Evolutionary conservation across 441 rosid genomes (phyloP).

Genomic region (Melianthus villosus): DNA sequence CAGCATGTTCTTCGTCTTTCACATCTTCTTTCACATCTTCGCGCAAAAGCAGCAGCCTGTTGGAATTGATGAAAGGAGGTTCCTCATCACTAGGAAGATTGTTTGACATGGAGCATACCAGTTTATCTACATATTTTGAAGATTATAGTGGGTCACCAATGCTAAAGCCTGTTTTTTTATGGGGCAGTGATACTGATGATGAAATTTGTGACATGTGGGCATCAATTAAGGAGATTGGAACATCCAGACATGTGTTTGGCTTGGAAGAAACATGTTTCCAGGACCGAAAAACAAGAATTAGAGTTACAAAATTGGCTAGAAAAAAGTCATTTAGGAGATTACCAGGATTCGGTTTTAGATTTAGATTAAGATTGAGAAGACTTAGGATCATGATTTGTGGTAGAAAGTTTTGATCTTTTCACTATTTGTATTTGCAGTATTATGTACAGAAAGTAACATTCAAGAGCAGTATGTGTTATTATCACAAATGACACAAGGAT

Average conservation of each 20-base stretch:
- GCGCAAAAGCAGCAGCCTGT: constrained; percentile 14
- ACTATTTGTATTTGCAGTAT: no score
- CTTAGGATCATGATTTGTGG: constrained; percentile 9
- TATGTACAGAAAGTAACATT: no score
- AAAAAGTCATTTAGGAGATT: constrained; percentile 28
- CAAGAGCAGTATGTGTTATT: no score
- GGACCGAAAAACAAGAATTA: background rate
- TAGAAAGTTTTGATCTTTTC: constrained; percentile 5
- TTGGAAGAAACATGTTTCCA: constrained; percentile 1
- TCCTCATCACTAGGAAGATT: constrained; percentile 24
- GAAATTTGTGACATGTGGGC: constrained; percentile 25
- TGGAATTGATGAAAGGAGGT: constrained; percentile 25
- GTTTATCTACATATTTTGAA: constrained; percentile 21
- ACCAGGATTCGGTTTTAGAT: constrained; percentile 20
- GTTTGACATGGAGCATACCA: constrained; percentile 30
- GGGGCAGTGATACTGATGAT: constrained; percentile 25
- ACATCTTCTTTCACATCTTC: constrained; percentile 13
- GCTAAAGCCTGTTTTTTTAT: constrained; percentile 17
- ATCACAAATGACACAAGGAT: constrained; percentile 26
- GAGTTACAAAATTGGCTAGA: constrained; percentile 15
- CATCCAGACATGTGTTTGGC: background rate
- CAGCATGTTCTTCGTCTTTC: constrained; percentile 10
- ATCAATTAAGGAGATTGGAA: constrained; percentile 10
- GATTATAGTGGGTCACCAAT: constrained; percentile 25
- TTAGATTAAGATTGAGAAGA: background rate